Evolutionary conservation across 1,284 basidiomycete genomes (phyloP), one percentile per base, ranked within the genome.

Genomic region (Microbotryum scabiosae): DNA sequence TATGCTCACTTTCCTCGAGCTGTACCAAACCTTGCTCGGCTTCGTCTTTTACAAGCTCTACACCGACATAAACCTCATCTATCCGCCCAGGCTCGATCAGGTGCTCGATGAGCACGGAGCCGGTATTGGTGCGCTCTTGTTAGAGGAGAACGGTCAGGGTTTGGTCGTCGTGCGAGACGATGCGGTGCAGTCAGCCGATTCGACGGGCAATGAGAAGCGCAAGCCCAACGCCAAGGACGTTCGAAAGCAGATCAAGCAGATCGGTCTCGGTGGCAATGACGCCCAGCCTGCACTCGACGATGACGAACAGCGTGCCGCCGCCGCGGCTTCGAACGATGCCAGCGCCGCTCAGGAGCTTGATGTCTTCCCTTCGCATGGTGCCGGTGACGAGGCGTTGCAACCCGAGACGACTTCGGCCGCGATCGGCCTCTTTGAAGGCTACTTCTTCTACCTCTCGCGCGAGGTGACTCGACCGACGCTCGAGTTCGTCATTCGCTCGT

Each of bases 11-110:
- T 99, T 99, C 81, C 79, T 98, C 72, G 96, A 99, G 76, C 82
- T 99, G 10, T 98, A 99, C 77, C 93, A 98, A 77, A 98, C 94
- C 1, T 78, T 97, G 16, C 84, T 97, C 51, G 90, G 91, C 21
- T 99, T 98, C 72, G 87, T 93, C 16, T 86, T 97, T 72, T 99
- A 91, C 84, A 97, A 97, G 78, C 83, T 99, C 25, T 99, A 94
- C 78, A 87, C 88, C n/a, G 92, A 97, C 72, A 83, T 83, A 57
- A 90, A 90, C 69, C 81, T 98, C 47, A 85, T 93, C 44, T 99
- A 99, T 74, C 96, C 96, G 25, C 96, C 96, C 3, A 88, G 90
- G 25, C 76, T 97, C 59, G 92, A 98, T 72, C 74, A 79, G 23
- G 82, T 81, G 69, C 89, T 89, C 76, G 90, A 97, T 70, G 92